These are phyloP conservation scores for Gracilaria caudata DNA, from an alignment of 23 red algal species.

Conservation along the genomic window DNA sequence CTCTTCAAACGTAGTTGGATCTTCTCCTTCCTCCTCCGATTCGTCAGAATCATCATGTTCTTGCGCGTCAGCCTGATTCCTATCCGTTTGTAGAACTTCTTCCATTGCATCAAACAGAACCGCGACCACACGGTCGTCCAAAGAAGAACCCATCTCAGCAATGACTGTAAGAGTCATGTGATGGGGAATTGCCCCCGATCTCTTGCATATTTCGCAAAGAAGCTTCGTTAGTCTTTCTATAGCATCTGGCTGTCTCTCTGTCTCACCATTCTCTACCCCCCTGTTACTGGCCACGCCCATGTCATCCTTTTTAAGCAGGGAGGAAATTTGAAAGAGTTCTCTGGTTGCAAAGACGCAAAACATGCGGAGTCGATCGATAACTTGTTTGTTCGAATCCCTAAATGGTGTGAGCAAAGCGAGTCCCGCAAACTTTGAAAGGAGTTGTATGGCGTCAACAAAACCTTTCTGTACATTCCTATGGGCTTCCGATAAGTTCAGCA, in stretches of 20 bases:
- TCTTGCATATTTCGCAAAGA: slow-evolving; percentile 32
- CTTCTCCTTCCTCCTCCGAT: background rate
- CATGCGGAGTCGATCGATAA: too few relatives aligned
- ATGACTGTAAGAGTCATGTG: slow-evolving; percentile 39
- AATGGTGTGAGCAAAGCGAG: slow-evolving; percentile 8
- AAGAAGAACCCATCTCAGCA: background rate
- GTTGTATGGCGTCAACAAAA: background rate
- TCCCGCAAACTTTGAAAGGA: slow-evolving; percentile 1
- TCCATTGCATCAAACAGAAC: slow-evolving; percentile 68
- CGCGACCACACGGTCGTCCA: slow-evolving; percentile 52
- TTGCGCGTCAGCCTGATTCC: background rate
- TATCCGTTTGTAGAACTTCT: background rate
- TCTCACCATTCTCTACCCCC: background rate
- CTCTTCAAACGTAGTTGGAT: background rate
- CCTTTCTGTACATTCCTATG: background rate
- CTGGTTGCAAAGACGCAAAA: background rate
- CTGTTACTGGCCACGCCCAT: background rate
- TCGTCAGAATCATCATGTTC: background rate
- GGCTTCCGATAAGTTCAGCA: background rate
- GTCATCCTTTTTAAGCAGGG: background rate
- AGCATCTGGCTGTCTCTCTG: slow-evolving; percentile 2
- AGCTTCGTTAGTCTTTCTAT: slow-evolving; percentile 19
- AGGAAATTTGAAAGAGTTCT: background rate
- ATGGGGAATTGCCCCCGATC: background rate
- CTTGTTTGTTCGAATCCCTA: background rate